These are phyloP conservation scores for Chaetomiaceae sp. DNA, from an alignment of 2,329 filamentous ascomycete genomes.

Conservation along the genomic window DNA sequence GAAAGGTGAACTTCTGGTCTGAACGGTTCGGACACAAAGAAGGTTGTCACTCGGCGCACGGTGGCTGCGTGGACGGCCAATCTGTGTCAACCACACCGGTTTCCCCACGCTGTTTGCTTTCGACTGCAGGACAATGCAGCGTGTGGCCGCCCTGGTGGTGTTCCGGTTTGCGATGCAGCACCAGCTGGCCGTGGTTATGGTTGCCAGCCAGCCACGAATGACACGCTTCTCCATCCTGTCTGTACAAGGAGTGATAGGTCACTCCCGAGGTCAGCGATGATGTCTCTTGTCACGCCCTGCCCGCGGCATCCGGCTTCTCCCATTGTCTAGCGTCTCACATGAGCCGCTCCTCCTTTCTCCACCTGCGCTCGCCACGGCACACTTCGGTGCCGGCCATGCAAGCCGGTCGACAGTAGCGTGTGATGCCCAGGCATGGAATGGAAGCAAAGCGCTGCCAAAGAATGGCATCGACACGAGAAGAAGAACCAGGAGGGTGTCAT, in stretches of 20 bases:
- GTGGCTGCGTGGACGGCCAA: background rate
- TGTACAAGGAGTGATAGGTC: conserved; percentile 12
- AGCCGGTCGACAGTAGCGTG: conserved; percentile 4
- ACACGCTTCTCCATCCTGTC: background rate
- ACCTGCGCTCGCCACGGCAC: background rate
- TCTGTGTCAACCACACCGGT: background rate
- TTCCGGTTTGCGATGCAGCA: background rate
- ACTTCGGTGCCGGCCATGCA: conserved; percentile 6
- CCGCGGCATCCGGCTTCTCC: conserved; percentile 5
- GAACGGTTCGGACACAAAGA: too few relatives aligned
- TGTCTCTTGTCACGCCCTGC: background rate
- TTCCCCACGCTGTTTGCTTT: conserved; percentile 4
- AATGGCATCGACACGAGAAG: background rate
- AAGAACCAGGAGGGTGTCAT: background rate
- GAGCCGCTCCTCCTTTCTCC: conserved; percentile 3
- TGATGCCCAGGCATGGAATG: background rate
- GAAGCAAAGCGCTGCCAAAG: background rate
- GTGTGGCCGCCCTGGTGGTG: background rate
- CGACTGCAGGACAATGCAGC: conserved; percentile 6
- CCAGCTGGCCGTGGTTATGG: conserved; percentile 4
- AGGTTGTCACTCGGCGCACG: background rate
- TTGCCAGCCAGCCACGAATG: conserved; percentile 1
- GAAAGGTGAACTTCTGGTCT: too few relatives aligned
- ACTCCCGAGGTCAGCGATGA: conserved; percentile 2
- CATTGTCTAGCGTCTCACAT: conserved; percentile 10